These are phyloP conservation scores for Paraconiothyrium sp. DNA, from an alignment of 2,329 filamentous ascomycete species.

Conservation along the genomic window DNA sequence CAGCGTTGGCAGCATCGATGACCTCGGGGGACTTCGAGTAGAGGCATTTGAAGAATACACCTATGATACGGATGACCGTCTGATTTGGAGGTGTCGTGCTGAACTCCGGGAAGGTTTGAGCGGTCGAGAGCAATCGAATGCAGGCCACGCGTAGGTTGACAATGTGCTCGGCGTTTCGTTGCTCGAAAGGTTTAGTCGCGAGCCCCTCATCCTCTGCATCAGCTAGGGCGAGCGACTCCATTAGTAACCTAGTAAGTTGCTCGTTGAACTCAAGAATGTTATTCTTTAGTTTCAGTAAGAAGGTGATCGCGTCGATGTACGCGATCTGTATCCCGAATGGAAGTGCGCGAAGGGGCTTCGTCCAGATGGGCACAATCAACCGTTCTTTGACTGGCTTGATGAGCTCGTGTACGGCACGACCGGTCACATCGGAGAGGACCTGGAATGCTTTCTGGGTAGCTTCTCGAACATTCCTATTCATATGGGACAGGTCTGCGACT, in stretches of 20 bases:
- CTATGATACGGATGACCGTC: slow-evolving; percentile 74
- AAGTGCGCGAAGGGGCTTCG: slow-evolving; percentile 90
- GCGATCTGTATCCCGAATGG: slow-evolving; percentile 97
- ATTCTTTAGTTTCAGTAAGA: slow-evolving; percentile 87
- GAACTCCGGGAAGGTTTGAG: slow-evolving; percentile 93
- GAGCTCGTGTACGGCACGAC: slow-evolving; percentile 84
- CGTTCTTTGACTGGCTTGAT: slow-evolving; percentile 90
- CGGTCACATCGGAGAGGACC: slow-evolving; percentile 80
- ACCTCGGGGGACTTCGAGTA: slow-evolving; percentile 94
- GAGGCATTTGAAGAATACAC: slow-evolving; percentile 96
- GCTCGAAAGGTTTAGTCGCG: slow-evolving; percentile 85
- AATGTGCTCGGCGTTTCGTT: slow-evolving; percentile 94
- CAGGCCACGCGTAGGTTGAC: slow-evolving; percentile 91
- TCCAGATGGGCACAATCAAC: slow-evolving; percentile 89
- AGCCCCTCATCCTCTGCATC: slow-evolving; percentile 94
- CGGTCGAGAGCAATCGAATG: slow-evolving; percentile 89
- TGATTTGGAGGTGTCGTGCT: slow-evolving; percentile 76
- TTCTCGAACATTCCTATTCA: slow-evolving; percentile 93
- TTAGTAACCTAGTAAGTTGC: slow-evolving; percentile 84
- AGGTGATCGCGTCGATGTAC: slow-evolving; percentile 97
- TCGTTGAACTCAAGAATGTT: slow-evolving; percentile 94
- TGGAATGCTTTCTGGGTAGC: slow-evolving; percentile 84
- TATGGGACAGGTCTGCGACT: slow-evolving; percentile 88
- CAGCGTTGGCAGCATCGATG: slow-evolving; percentile 91
- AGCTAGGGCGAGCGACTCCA: slow-evolving; percentile 92